These are phyloP conservation scores for Plectosphaerella plurivora DNA, from an alignment of 2,329 filamentous ascomycete genomes.

Conservation along the genomic window DNA sequence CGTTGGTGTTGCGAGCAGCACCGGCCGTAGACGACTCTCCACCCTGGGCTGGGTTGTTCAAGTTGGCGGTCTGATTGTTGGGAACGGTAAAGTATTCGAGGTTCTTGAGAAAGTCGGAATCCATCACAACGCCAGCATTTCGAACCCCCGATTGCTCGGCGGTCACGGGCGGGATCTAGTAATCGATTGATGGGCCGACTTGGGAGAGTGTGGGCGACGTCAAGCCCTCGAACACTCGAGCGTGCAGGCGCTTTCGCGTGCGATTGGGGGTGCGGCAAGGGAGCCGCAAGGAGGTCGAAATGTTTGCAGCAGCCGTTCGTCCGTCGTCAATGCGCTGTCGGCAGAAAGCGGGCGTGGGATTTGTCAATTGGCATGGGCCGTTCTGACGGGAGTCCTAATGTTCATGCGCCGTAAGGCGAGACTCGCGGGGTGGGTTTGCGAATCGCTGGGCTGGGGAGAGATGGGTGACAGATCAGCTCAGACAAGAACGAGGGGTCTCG, in stretches of 20 bases:
- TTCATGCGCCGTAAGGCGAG: not conserved
- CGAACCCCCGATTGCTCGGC: constrained; percentile 21
- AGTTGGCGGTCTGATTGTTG: constrained; percentile 30
- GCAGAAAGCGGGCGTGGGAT: not conserved
- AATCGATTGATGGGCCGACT: constrained; percentile 2
- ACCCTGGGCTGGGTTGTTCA: constrained; percentile 21
- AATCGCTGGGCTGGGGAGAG: too few relatives aligned
- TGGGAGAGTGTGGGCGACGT: not conserved
- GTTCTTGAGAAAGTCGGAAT: constrained; percentile 29
- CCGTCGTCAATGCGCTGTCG: not conserved
- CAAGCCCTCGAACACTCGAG: too few relatives aligned
- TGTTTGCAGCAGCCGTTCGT: not conserved
- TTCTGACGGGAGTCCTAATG: not conserved
- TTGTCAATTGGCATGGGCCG: not conserved
- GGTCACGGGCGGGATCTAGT: constrained; percentile 10
- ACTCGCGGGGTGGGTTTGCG: too few relatives aligned
- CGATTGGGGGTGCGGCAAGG: too few relatives aligned
- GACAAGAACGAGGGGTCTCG: too few relatives aligned
- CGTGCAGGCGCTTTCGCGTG: too few relatives aligned
- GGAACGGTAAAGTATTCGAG: constrained; percentile 34
- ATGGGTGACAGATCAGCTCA: too few relatives aligned
- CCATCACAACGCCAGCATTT: constrained; percentile 28
- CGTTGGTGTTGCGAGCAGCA: constrained; percentile 15
- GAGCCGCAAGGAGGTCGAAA: not conserved
- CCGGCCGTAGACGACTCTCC: constrained; percentile 18